phyloP scores from a whole-genome alignment of 495 filamentous ascomycete species.

The Stereocaulon alpinum region DNA sequence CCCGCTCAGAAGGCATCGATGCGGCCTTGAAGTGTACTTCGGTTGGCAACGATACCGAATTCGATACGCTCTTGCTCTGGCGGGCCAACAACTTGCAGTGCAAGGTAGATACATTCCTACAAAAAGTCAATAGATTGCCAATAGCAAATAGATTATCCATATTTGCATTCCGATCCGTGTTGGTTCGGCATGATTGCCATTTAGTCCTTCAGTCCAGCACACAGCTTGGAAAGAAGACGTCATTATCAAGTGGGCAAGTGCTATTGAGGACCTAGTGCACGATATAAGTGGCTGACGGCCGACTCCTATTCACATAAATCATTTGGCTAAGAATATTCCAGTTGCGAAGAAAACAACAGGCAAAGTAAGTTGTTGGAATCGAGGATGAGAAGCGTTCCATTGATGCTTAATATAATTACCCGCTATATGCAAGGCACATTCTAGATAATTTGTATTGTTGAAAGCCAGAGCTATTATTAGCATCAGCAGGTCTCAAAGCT shows the following conservation, averaged over 20 bases:
- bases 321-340: conserved; percentile 23
- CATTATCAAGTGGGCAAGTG: conserved; percentile 26
- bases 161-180: conserved; percentile 23
- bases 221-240: conserved; percentile 22
- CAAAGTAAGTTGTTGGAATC: not conserved
- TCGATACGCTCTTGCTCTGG: conserved; percentile 21
- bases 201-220: conserved; percentile 23
- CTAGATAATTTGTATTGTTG: too few relatives aligned
- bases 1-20: conserved; percentile 23
- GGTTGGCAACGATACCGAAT: not conserved
- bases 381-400: too few relatives aligned
- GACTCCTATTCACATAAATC: conserved; percentile 15
- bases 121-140: not conserved
- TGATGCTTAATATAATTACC: too few relatives aligned
- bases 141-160: conserved; percentile 22
- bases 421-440: too few relatives aligned
- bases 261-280: conserved; percentile 22
- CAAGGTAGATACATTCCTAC: conserved; percentile 15
- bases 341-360: conserved; percentile 3
- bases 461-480: too few relatives aligned
- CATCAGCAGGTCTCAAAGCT: too few relatives aligned
- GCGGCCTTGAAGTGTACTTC: conserved; percentile 13
- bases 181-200: conserved; percentile 18
- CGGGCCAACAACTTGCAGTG: conserved; percentile 23
- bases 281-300: conserved; percentile 11